Evolutionary conservation across 108 stramenopile species (phyloP).

Genomic region (Schizochytrium sp.): DNA sequence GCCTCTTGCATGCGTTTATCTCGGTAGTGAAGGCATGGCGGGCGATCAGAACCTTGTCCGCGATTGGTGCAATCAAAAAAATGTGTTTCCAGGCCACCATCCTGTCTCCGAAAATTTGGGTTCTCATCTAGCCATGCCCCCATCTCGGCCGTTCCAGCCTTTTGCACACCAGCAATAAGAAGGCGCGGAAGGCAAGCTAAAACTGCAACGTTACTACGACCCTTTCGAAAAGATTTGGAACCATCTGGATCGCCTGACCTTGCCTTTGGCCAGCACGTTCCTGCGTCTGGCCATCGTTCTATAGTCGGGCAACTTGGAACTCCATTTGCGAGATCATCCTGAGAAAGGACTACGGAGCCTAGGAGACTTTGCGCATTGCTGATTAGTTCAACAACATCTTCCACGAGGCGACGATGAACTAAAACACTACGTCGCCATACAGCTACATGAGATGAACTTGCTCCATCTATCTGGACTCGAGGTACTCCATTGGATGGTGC

Average conservation of each 20-base stretch:
- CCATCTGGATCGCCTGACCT: background rate
- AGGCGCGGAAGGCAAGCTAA: conserved; percentile 49
- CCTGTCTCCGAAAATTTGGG: conserved; percentile 13
- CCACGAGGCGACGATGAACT: too few species aligned
- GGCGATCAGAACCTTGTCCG: background rate
- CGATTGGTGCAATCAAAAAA: conserved; percentile 29
- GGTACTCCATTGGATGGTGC: background rate
- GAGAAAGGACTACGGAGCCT: too few species aligned
- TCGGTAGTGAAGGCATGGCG: background rate
- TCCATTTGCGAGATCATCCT: background rate
- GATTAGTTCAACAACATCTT: too few species aligned
- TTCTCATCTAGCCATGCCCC: conserved; percentile 30
- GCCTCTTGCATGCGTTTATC: conserved; percentile 9
- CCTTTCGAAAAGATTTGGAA: background rate
- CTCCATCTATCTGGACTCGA: background rate
- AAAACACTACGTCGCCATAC: too few species aligned
- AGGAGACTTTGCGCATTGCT: too few species aligned
- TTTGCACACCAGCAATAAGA: conserved; percentile 32
- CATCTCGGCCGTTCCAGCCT: conserved; percentile 43
- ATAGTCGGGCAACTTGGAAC: background rate
- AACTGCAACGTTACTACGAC: background rate
- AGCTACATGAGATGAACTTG: background rate
- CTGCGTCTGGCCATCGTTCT: background rate
- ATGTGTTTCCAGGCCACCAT: conserved; percentile 45
- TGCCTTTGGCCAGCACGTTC: conserved; percentile 14